phyloP scores from a whole-genome alignment of 768 basidiomycete genomes.

The Podaxis mareebaensis region DNA sequence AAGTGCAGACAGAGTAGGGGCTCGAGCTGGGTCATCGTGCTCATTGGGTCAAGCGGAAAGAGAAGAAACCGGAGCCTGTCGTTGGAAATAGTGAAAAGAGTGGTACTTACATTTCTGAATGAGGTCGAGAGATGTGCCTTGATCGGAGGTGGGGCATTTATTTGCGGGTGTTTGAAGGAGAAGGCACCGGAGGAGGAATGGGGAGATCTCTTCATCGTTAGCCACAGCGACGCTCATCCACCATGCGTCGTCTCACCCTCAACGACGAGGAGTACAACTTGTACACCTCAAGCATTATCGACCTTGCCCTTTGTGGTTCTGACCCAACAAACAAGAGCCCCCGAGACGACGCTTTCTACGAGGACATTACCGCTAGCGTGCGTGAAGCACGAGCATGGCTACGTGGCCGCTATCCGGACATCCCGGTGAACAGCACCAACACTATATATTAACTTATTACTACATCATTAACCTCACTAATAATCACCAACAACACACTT shows the following conservation, averaged over 20 bases:
- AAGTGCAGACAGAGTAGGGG: no score
- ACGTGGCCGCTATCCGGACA: constrained; percentile 62
- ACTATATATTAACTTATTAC: constrained; percentile 38
- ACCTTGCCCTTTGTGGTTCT: constrained; percentile 42
- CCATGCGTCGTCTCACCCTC: constrained; percentile 63
- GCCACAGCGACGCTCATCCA: background rate
- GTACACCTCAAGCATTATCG: constrained; percentile 62
- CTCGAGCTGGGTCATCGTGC: no score
- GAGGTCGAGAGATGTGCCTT: no score
- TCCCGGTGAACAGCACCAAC: constrained; percentile 57
- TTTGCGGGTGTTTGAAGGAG: background rate
- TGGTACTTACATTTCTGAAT: no score
- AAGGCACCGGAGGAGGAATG: background rate
- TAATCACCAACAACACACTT: background rate
- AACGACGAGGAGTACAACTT: constrained; percentile 72
- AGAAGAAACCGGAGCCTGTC: no score
- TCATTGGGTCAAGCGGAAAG: no score
- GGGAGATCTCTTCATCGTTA: constrained; percentile 1
- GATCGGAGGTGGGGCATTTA: background rate
- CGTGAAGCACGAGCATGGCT: constrained; percentile 79
- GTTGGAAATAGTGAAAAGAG: no score
- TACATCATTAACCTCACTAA: background rate
- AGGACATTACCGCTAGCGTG: constrained; percentile 51
- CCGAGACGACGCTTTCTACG: constrained; percentile 51
- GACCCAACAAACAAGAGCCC: constrained; percentile 24